Percentiles rank a stretch among this genome's conserved stretches.
phyloP scores from a whole-genome alignment of 2,329 filamentous ascomycete genomes.

The Xylariaceae sp. region DNA sequence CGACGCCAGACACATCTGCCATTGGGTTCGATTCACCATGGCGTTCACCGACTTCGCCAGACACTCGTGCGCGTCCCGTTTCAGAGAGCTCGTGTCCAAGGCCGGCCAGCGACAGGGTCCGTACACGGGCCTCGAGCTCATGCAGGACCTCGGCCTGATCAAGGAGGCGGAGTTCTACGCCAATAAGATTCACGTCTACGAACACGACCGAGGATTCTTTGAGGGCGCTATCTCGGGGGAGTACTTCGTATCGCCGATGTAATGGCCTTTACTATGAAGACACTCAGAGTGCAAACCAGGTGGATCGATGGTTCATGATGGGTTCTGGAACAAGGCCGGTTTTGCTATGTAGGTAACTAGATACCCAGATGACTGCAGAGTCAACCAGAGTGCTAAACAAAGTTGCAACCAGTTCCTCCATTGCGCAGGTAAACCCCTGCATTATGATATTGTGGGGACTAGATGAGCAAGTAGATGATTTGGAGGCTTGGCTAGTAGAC shows the following conservation, averaged over 20 bases:
- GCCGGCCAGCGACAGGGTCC: constrained; percentile 1
- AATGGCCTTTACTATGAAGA: too few relatives aligned
- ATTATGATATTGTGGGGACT: too few relatives aligned
- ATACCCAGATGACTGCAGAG: too few relatives aligned
- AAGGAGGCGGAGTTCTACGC: constrained; percentile 2
- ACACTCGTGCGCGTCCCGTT: not conserved
- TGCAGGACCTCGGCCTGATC: constrained; percentile 1
- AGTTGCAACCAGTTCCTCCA: too few relatives aligned
- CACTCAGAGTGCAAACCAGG: too few relatives aligned
- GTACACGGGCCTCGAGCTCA: constrained; percentile 2
- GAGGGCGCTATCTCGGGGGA: not conserved
- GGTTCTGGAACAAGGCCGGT: too few relatives aligned
- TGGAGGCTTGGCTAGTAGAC: too few relatives aligned
- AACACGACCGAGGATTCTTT: not conserved
- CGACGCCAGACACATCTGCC: constrained; percentile 14
- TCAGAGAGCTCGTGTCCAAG: not conserved
- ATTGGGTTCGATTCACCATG: constrained; percentile 15
- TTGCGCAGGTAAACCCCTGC: too few relatives aligned
- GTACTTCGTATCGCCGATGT: not conserved
- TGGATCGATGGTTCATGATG: too few relatives aligned
- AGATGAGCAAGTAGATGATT: too few relatives aligned
- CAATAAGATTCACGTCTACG: not conserved
- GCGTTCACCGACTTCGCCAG: constrained; percentile 14
- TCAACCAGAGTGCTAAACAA: too few relatives aligned
- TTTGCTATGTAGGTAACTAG: too few relatives aligned